phyloP scores from a whole-genome alignment of 2,329 filamentous ascomycete species.

The Scedosporium dehoogii region DNA sequence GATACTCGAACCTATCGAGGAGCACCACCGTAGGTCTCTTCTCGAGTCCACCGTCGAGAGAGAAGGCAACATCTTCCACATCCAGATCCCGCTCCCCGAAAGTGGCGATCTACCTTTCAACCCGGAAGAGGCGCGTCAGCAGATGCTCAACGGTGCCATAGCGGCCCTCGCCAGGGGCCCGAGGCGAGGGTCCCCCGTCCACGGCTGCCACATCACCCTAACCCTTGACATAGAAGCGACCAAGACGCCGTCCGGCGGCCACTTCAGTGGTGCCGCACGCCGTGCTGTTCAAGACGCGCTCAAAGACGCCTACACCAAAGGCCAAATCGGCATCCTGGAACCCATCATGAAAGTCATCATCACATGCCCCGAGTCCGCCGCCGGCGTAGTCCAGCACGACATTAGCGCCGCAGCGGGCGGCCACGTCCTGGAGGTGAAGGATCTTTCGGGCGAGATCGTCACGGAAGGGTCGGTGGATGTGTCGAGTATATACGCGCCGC shows the following conservation, averaged over 20 bases:
- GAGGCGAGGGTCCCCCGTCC: slow-evolving; percentile 67
- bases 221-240: slow-evolving; percentile 48
- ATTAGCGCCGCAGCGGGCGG: slow-evolving; percentile 63
- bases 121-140: slow-evolving; percentile 38
- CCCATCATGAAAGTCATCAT: slow-evolving; percentile 90
- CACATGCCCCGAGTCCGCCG: slow-evolving; percentile 68
- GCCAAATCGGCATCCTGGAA: slow-evolving; percentile 65
- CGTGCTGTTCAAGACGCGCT: slow-evolving; percentile 61
- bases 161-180: slow-evolving; percentile 82
- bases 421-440: slow-evolving; percentile 62
- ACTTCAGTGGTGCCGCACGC: slow-evolving; percentile 55
- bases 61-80: slow-evolving; percentile 63
- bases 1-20: slow-evolving; percentile 50
- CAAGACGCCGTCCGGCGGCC: slow-evolving; percentile 52
- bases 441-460: slow-evolving; percentile 23
- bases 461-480: slow-evolving; percentile 47
- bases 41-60: slow-evolving; percentile 35
- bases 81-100: slow-evolving; percentile 19
- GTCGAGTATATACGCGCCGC: slow-evolving; percentile 71
- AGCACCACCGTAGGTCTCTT: slow-evolving; percentile 24
- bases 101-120: neutral
- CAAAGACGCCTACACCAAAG: slow-evolving; percentile 44
- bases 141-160: slow-evolving; percentile 68
- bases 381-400: slow-evolving; percentile 76
- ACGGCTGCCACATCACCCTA: slow-evolving; percentile 63